Percentiles rank a stretch among this genome's conserved stretches.
phyloP scores from a whole-genome alignment of 495 filamentous ascomycete genomes.

The Hypoxylon fragiforme region DNA sequence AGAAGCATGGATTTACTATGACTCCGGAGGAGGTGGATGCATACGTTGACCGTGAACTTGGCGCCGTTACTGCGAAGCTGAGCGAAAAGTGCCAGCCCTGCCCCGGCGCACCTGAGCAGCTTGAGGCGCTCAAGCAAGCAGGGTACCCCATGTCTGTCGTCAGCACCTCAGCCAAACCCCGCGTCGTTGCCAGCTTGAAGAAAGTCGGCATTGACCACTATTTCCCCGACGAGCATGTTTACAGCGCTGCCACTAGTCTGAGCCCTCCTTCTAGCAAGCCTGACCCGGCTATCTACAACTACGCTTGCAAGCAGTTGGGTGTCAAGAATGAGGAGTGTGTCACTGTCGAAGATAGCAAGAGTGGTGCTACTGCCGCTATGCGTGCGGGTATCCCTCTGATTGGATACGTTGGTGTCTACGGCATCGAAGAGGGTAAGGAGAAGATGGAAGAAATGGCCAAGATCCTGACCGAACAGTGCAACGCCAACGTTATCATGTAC shows the following conservation, averaged over 20 bases:
- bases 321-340: conserved; percentile 77
- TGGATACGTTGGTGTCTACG: conserved; percentile 86
- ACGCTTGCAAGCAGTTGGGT: conserved; percentile 74
- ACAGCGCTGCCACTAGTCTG: conserved; percentile 81
- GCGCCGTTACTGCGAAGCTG: conserved; percentile 82
- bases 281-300: conserved; percentile 88
- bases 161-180: conserved; percentile 73
- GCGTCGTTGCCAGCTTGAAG: conserved; percentile 78
- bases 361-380: conserved; percentile 77
- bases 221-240: conserved; percentile 75
- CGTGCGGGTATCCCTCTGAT: conserved; percentile 82
- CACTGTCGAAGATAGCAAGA: conserved; percentile 89
- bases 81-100: conserved; percentile 69
- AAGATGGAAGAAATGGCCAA: conserved; percentile 75
- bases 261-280: conserved; percentile 83
- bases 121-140: conserved; percentile 63
- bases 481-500: conserved; percentile 77
- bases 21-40: conserved; percentile 66
- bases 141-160: conserved; percentile 83
- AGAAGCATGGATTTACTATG: conserved; percentile 75
- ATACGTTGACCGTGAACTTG: conserved; percentile 81
- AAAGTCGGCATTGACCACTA: conserved; percentile 80
- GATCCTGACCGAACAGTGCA: conserved; percentile 64
- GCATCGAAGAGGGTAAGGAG: conserved; percentile 55
- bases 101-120: conserved; percentile 68